A percentile compares a stretch with the other conserved stretches of the same genome.
phyloP scores from a whole-genome alignment of 768 basidiomycete genomes.

The Mycena haematopus region DNA sequence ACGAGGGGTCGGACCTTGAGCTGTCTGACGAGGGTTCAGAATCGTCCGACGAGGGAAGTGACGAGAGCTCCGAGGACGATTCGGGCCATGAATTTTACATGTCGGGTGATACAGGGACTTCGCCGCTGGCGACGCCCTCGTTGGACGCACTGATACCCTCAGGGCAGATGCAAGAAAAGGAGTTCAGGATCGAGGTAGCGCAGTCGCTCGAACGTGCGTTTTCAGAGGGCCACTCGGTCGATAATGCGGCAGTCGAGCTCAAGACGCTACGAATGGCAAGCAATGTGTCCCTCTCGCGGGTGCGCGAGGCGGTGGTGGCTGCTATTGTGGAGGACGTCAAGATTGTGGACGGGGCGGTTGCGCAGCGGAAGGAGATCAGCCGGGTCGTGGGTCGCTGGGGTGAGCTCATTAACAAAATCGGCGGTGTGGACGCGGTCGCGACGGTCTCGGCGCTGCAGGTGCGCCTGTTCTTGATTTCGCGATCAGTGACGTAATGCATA shows the following conservation, averaged over 20 bases:
- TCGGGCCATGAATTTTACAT: slow-evolving; percentile 3
- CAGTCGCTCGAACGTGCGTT: slow-evolving; percentile 93
- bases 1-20: slow-evolving; percentile 66
- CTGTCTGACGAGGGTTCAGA: slow-evolving; percentile 65
- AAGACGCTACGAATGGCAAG: slow-evolving; percentile 97
- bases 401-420: slow-evolving; percentile 76
- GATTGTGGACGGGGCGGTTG: slow-evolving; percentile 58
- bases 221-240: slow-evolving; percentile 87
- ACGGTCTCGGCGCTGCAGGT: slow-evolving; percentile 84
- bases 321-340: slow-evolving; percentile 78
- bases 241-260: slow-evolving; percentile 92
- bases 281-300: slow-evolving; percentile 87
- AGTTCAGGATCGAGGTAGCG: slow-evolving; percentile 79
- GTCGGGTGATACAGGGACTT: background rate
- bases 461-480: slow-evolving; percentile 6
- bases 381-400: slow-evolving; percentile 82
- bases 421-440: slow-evolving; percentile 83
- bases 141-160: slow-evolving; percentile 24
- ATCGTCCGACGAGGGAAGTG: slow-evolving; percentile 55
- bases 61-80: slow-evolving; percentile 34
- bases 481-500: background rate
- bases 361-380: slow-evolving; percentile 71
- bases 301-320: slow-evolving; percentile 88
- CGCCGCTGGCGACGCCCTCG: slow-evolving; percentile 8
- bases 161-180: slow-evolving; percentile 58